Evolutionary conservation across 1,284 basidiomycete species (phyloP).

Genomic region (Volvariella surrecta): DNA sequence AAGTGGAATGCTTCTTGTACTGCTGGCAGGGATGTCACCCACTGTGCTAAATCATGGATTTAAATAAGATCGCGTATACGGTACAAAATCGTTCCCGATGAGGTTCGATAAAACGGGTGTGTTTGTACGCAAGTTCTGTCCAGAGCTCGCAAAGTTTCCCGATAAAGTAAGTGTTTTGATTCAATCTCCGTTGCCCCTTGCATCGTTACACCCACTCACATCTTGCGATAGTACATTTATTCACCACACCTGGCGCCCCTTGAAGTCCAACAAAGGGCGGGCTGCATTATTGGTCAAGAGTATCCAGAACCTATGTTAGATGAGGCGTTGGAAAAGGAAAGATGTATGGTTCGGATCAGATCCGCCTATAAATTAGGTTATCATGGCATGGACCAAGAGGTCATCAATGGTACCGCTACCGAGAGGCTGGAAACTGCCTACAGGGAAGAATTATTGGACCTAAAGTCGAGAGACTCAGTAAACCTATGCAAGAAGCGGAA

Average conservation of each 20-base stretch:
- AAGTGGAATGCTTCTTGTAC: constrained; percentile 11
- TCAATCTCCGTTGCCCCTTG: constrained; percentile 1
- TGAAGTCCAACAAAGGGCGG: constrained; percentile 9
- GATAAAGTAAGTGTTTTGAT: constrained; percentile 16
- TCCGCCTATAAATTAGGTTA: constrained; percentile 8
- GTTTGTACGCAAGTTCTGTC: constrained; percentile 2
- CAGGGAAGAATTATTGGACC: no score
- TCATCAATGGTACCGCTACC: constrained; percentile 8
- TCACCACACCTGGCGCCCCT: constrained; percentile 7
- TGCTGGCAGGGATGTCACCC: background rate
- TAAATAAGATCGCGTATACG: constrained; percentile 13
- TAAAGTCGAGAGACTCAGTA: background rate
- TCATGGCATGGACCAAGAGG: constrained; percentile 14
- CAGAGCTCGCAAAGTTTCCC: constrained; percentile 15
- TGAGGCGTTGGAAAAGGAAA: constrained; percentile 14
- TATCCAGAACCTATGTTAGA: constrained; percentile 14
- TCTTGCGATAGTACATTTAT: constrained; percentile 9
- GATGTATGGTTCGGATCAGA: constrained; percentile 12
- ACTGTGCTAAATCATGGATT: background rate
- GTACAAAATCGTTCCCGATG: constrained; percentile 11
- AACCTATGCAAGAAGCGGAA: background rate
- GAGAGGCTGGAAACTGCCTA: background rate
- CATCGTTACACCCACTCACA: background rate
- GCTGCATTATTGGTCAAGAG: constrained; percentile 11
- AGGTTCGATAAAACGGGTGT: constrained; percentile 17